Percentiles rank a stretch among this genome's conserved stretches.
These are phyloP conservation scores for Backusella luteola DNA, from an alignment of 192 early-diverging fungal species.

Conservation along the genomic window DNA sequence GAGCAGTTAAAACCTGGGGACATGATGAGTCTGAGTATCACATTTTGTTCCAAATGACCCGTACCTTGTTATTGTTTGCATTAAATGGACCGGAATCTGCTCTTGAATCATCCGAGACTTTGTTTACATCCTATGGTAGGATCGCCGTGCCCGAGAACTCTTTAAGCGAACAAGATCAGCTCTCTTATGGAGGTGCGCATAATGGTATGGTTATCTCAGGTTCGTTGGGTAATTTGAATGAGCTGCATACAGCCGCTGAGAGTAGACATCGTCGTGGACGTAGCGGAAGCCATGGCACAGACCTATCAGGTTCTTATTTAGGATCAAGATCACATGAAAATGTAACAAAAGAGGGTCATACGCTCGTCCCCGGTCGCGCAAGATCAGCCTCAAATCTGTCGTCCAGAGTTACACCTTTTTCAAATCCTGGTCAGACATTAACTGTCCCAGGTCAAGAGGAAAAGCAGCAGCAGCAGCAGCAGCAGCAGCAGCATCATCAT, in stretches of 20 bases:
- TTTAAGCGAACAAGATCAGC: constrained; percentile 32
- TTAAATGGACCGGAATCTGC: constrained; percentile 50
- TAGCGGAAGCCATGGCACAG: constrained; percentile 18
- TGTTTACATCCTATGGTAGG: constrained; percentile 66
- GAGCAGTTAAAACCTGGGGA: background rate
- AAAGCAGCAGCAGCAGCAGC: background rate
- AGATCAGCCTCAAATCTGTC: constrained; percentile 9
- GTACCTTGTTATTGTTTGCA: constrained; percentile 49
- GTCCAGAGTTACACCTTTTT: background rate
- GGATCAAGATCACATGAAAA: constrained; percentile 22
- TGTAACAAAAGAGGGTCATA: constrained; percentile 10
- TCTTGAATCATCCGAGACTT: constrained; percentile 50
- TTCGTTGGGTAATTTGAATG: constrained; percentile 13
- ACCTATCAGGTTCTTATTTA: background rate
- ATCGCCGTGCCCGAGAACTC: constrained; percentile 38
- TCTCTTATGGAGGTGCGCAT: constrained; percentile 16
- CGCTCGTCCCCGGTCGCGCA: background rate
- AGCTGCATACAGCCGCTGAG: constrained; percentile 3
- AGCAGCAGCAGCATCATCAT: background rate
- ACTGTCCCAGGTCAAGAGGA: background rate
- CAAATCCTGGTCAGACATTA: background rate
- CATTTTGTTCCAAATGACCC: constrained; percentile 62
- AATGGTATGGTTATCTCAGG: constrained; percentile 14
- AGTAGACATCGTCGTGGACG: constrained; percentile 5
- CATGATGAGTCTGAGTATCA: constrained; percentile 58